Evolutionary conservation across 2,329 filamentous ascomycete genomes (phyloP).

Genomic region (Sclerotinia sclerotiorum): DNA sequence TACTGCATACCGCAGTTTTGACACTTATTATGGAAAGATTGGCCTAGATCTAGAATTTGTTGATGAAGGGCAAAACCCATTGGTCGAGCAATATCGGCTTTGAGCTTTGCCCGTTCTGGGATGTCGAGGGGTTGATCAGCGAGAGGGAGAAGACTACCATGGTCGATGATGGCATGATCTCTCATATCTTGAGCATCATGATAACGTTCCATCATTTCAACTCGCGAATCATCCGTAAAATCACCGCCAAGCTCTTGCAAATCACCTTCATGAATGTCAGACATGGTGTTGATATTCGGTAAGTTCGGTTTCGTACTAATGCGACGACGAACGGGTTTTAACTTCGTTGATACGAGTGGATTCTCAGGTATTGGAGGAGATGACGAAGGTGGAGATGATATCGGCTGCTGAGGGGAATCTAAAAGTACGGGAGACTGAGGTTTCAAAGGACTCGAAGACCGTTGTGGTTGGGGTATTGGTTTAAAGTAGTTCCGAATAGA

Average conservation of each 20-base stretch:
- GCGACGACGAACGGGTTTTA: constrained; percentile 25
- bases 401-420: neutral
- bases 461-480: constrained; percentile 25
- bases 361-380: neutral
- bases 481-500: constrained; percentile 38
- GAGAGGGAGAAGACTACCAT: constrained; percentile 1
- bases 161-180: constrained; percentile 8
- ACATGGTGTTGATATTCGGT: constrained; percentile 16
- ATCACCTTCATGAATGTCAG: constrained; percentile 10
- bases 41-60: constrained; percentile 29
- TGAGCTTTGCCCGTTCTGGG: constrained; percentile 12
- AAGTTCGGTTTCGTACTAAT: constrained; percentile 29
- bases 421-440: constrained; percentile 19
- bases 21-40: constrained; percentile 24
- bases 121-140: neutral
- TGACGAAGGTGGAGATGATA: constrained; percentile 7
- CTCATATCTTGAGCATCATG: constrained; percentile 19
- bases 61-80: constrained; percentile 10
- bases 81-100: neutral
- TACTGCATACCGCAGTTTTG: constrained; percentile 29
- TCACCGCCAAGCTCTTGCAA: constrained; percentile 13
- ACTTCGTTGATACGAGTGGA: constrained; percentile 25
- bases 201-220: neutral
- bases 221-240: constrained; percentile 4
- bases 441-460: constrained; percentile 27